These are phyloP conservation scores for Aspergillus mulundensis DNA, from an alignment of 495 filamentous ascomycete species.

Conservation along the genomic window DNA sequence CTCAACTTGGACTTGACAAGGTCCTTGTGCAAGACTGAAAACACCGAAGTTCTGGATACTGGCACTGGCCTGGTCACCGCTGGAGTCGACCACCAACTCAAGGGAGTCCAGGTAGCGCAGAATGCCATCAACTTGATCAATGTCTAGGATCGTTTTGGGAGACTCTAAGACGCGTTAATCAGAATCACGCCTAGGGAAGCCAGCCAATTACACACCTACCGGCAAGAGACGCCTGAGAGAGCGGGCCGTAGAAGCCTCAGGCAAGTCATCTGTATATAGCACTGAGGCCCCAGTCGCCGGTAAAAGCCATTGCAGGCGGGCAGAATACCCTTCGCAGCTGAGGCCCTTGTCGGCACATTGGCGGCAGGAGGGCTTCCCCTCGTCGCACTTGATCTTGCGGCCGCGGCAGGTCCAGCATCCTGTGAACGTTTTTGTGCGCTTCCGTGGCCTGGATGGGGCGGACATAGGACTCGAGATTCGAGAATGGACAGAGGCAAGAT, in stretches of 20 bases:
- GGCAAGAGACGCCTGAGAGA: not conserved
- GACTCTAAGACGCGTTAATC: not conserved
- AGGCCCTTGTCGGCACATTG: not conserved
- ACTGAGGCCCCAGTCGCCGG: not conserved
- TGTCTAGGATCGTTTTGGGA: not conserved
- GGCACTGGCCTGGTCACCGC: not conserved
- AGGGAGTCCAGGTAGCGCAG: not conserved
- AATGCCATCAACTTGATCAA: not conserved
- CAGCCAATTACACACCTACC: not conserved
- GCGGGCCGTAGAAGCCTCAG: not conserved
- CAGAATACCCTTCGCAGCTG: not conserved
- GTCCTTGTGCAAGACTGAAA: not conserved
- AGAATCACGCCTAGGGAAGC: not conserved
- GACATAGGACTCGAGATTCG: not conserved
- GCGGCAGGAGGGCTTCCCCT: not conserved
- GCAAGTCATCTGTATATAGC: not conserved
- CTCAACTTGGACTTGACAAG: no score
- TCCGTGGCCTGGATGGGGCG: not conserved
- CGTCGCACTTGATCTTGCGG: not conserved
- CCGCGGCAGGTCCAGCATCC: not conserved
- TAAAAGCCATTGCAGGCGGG: not conserved
- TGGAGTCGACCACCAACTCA: not conserved
- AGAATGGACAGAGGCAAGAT: not conserved
- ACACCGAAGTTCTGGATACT: not conserved
- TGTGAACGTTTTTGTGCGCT: not conserved